Evolutionary conservation across 192 early-diverging fungal genomes (phyloP), one percentile per base, ranked within the genome.

Genomic region (Linnemannia elongata): DNA sequence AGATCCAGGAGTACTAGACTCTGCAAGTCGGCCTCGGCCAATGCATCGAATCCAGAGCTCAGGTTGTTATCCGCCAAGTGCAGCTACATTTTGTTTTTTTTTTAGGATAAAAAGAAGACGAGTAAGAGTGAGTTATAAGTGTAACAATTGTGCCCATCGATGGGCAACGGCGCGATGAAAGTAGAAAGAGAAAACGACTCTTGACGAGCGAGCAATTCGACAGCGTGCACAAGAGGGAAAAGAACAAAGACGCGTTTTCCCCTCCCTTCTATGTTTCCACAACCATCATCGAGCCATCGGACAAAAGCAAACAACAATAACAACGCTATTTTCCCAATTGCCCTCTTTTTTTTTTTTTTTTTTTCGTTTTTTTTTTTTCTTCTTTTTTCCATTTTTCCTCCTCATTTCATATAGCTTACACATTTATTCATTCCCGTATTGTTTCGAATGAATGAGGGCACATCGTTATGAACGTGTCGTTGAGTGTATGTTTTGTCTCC

Each of bases 61-160:
- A 90, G 60, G 20, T 88, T 69, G 69, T 90, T 90, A 68, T 90
- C 88, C 4, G 83, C 75, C 47, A 90, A 47, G 35, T 83, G 70
- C n/a, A 90, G 73, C 89, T 90, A 82, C 4, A 20, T 38, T 4
- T 71, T 41, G 3, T 49, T 41, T 9, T 45, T 15, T 45, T 15
- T 45, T 45, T 15, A 13, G 1, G 22, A 70, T 44, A 39, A 24
- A 38, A 27, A 33, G 13, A 57, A 39, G 12, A n/a, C n/a, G 20
- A 15, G 42, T 30, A 52, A 54, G 47, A 38, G 42, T 42, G 10
- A 38, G 33, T 39, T 38, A 39, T 36, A 27, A 10, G 38, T 39
- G 38, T 38, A 27, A 27, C 24, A 10, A 60, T 60, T 60, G 4
- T 60, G 57, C 57, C n/a, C 15, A 66, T 66, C 60, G 30, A 15